Base-by-base conservation (phyloP, 2,329 filamentous ascomycete species). In the Claviceps humidiphila region DNA sequence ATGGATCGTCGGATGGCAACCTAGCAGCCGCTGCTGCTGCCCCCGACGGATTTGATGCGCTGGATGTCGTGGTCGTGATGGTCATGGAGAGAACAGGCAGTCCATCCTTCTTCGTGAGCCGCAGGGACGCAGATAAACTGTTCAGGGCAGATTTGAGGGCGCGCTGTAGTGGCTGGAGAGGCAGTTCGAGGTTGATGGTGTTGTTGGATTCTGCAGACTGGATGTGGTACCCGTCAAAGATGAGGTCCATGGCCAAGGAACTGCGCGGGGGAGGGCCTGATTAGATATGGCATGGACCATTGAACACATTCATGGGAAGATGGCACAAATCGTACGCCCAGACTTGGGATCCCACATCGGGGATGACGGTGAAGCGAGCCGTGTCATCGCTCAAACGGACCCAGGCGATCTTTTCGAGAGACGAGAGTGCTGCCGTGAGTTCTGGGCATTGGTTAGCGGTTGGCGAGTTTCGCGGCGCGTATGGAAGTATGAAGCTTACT, bases 121-220 rank as follows among this genome's bases (percentile, higher is more conserved):
- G 85, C 41, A 98, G 81, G 14, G 85, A 86, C 51, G 90, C 89
- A 17, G 87, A 85, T 17, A 84, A 82, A 60, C 87, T 88, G 63
- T 87, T 84, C 51, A 86, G 74, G 45, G 91, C 91, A 39, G 90
- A 96, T 61, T 85, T 89, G 54, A 98, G 81, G n/a, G 93, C 93
- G 54, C 90, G 85, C 62, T 93, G 87, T 22, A 98, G 81, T 2
- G 87, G 84, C 14, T 81, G 78, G n/a, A 97, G 81, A 26, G 93
- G 89, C 1, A 98, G 80, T 71, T 98, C 93, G 57, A 98, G 84
- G 69, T 98, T 96, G 71, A 98, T 96, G 51, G 89, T 87, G 69
- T 95, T 95, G 67, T 81, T 76, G 41, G 74, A 74, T 47, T 89
- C 85, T 49, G 87, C 87, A 49, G 90, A 95, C 66, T 95, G 85